Percentiles rank a stretch among this genome's conserved stretches.
These are phyloP conservation scores for Vigna nakashimae DNA, from an alignment of 306 rosid genomes.

Conservation along the genomic window DNA sequence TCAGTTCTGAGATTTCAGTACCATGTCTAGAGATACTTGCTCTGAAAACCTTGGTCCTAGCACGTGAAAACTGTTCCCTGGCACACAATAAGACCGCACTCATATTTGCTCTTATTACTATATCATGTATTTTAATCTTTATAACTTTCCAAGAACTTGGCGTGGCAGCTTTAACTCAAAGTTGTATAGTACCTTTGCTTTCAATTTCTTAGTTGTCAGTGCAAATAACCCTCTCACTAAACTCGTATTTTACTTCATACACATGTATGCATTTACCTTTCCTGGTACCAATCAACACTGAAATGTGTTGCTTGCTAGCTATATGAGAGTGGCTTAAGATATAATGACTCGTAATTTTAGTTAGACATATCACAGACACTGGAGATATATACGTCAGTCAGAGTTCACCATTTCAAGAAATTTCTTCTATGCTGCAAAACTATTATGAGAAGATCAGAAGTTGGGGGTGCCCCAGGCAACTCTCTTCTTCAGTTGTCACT, in stretches of 20 bases:
- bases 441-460: slow-evolving; percentile 32
- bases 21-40: slow-evolving; percentile 26
- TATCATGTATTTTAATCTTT: slow-evolving; percentile 18
- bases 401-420: slow-evolving; percentile 39
- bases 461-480: slow-evolving; percentile 11
- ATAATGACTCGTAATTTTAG: slow-evolving; percentile 7
- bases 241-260: background rate
- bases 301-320: slow-evolving; percentile 5
- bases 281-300: slow-evolving; percentile 5
- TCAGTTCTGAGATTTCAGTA: slow-evolving; percentile 7
- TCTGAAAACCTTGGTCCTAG: slow-evolving; percentile 33
- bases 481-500: slow-evolving; percentile 45
- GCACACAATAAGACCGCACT: slow-evolving; percentile 41
- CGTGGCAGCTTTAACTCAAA: slow-evolving; percentile 40
- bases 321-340: background rate
- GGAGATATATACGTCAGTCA: slow-evolving; percentile 34
- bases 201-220: slow-evolving; percentile 14
- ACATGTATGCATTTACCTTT: background rate
- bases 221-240: background rate
- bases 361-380: slow-evolving; percentile 20
- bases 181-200: slow-evolving; percentile 42
- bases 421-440: slow-evolving; percentile 11
- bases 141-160: slow-evolving; percentile 44
- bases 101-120: slow-evolving; percentile 19
- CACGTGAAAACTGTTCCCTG: slow-evolving; percentile 57